phyloP scores from a whole-genome alignment of 2,329 filamentous ascomycete genomes.

The Venturia carpophila region DNA sequence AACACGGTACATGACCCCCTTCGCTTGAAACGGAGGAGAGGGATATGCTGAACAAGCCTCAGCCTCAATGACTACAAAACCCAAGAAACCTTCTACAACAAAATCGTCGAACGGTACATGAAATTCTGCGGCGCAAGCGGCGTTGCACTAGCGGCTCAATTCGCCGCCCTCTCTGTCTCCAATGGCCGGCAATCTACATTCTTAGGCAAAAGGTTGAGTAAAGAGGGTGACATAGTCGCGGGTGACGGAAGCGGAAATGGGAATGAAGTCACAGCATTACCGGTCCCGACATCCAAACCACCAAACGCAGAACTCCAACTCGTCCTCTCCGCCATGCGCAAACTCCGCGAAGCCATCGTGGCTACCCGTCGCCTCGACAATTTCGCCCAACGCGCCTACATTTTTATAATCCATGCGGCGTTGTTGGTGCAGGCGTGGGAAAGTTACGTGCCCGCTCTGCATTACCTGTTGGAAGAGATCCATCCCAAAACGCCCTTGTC shows the following conservation, averaged over 20 bases:
- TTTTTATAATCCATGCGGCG: constrained; percentile 80
- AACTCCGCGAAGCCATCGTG: constrained; percentile 83
- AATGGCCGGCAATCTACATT: constrained; percentile 22
- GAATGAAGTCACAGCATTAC: constrained; percentile 19
- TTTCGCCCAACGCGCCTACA: constrained; percentile 82
- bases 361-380: constrained; percentile 66
- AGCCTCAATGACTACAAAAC: constrained; percentile 56
- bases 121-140: constrained; percentile 72
- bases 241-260: not conserved
- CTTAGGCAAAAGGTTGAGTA: not conserved
- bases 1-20: constrained; percentile 51
- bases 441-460: constrained; percentile 81
- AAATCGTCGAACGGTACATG: constrained; percentile 83
- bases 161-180: constrained; percentile 51
- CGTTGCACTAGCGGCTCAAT: constrained; percentile 64
- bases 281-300: constrained; percentile 17
- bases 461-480: constrained; percentile 66
- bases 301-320: constrained; percentile 57
- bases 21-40: constrained; percentile 19
- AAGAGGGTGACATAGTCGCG: constrained; percentile 9
- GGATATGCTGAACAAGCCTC: constrained; percentile 3
- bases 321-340: constrained; percentile 77
- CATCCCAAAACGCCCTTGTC: constrained; percentile 62
- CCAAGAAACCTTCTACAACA: constrained; percentile 80
- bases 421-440: constrained; percentile 76